Base-by-base conservation (phyloP, 2,329 filamentous ascomycete genomes). In the Metarhizium brunneum region DNA sequence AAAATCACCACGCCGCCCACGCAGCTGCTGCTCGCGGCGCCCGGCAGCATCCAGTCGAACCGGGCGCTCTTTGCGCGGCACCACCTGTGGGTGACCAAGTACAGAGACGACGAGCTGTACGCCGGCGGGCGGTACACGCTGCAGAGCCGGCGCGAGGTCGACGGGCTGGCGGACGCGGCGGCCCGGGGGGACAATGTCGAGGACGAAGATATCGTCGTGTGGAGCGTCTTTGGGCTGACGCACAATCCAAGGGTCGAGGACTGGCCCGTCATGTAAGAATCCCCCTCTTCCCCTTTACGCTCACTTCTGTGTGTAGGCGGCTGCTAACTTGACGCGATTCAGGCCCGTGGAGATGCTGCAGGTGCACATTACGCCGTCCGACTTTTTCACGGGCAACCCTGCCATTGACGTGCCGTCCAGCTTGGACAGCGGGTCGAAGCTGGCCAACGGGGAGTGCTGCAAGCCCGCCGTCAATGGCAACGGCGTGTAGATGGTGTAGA, bases 211-310 rank as follows among this genome's bases (percentile, higher is more conserved):
- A 72, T 82, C 36, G 80, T 84, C 0, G 67, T 84, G 4, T 84
- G 80, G 79, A 74, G 79, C 6, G 76, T 78, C 8, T 77, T 77
- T 63, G 74, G 84, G n/a, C 76, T 86, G 14, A 87, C 84, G 35
- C 84, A 87, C 60, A 81, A 85, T 40, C 83, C 84, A 0, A 73
- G 84, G 1, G 76, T 80, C 10, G 85, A 88, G 63, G 85, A 87
- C 63, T 87, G 85, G 72, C 84, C 84, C 8, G 45, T 48, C 20
- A 48, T 48, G 45, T 48, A 48, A 30, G 45, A 20, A 45, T 6
- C 8, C 42, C 8, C 42, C 8, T 16, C 38, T 40, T 40, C 32
- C 32, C 4, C 32, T 35, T 35, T 35, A 11, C 18, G 5, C n/a
- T 20, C 42, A 20, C 5, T 6, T 45, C 1, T 14, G 6, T 3